Conservation (phyloP, 371 early-diverging fungal species). For the Mortierella sp. region DNA sequence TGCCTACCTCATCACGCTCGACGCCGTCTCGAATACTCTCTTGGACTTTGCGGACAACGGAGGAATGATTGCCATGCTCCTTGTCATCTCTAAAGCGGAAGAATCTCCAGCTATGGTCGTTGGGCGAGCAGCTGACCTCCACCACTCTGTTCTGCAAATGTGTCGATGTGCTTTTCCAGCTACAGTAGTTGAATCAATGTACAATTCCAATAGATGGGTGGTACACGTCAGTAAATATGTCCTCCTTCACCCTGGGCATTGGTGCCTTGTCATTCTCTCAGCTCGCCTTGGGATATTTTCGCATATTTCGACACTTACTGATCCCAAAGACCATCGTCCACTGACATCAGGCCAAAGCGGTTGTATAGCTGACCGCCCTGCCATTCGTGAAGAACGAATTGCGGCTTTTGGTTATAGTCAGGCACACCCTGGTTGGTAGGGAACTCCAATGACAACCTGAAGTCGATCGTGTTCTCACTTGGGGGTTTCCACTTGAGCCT, state of each 20-base stretch:
- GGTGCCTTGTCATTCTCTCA: background rate
- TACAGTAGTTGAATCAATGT: background rate
- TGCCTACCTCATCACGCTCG: constrained; percentile 72
- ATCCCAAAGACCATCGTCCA: constrained; percentile 75
- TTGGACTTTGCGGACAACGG: constrained; percentile 79
- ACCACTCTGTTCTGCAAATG: constrained; percentile 75
- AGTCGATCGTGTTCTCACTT: constrained; percentile 98
- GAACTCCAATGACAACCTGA: constrained; percentile 71
- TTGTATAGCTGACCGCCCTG: constrained; percentile 67
- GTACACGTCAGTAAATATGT: background rate
- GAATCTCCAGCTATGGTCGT: constrained; percentile 79
- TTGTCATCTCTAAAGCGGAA: constrained; percentile 93
- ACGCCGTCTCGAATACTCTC: constrained; percentile 87
- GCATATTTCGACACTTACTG: constrained; percentile 26
- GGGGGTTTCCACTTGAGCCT: constrained; percentile 99
- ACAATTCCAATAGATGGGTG: background rate
- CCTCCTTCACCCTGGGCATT: background rate
- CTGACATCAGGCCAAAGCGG: constrained; percentile 70
- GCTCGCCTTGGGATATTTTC: background rate
- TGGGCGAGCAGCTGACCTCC: constrained; percentile 78
- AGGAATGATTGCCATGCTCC: constrained; percentile 81
- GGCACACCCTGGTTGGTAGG: constrained; percentile 39
- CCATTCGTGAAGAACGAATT: constrained; percentile 72
- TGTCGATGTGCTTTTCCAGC: constrained; percentile 32
- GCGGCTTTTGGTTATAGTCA: constrained; percentile 61